Conservation (phyloP, 1,284 basidiomycete species). For the Fomitiporia mediterranea region DNA sequence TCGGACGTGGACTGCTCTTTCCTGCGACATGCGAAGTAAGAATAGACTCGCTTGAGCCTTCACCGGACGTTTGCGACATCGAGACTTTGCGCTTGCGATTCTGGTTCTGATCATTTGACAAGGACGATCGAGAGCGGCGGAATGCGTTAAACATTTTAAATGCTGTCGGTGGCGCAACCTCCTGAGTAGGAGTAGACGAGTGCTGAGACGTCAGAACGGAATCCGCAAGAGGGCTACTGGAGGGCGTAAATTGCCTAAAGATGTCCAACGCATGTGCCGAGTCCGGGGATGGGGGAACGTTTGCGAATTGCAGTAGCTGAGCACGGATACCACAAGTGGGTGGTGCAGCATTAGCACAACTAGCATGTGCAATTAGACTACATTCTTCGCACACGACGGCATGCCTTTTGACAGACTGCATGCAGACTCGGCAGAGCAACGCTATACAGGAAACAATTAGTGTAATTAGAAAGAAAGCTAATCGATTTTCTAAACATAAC, state of each 20-base stretch:
- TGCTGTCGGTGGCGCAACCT: constrained; percentile 43
- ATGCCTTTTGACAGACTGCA: constrained; percentile 75
- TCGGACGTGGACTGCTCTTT: constrained; percentile 18
- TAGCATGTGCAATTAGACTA: constrained; percentile 82
- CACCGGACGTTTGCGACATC: constrained; percentile 23
- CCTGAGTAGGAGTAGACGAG: constrained; percentile 24
- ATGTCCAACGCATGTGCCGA: constrained; percentile 48
- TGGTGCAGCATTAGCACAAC: constrained; percentile 71
- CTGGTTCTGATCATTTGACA: constrained; percentile 28
- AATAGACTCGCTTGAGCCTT: constrained; percentile 23
- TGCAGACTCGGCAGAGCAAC: constrained; percentile 83
- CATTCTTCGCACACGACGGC: constrained; percentile 88
- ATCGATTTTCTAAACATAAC: constrained; percentile 28
- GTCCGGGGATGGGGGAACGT: constrained; percentile 57
- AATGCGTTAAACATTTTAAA: constrained; percentile 63
- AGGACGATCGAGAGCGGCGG: constrained; percentile 52
- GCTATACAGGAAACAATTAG: constrained; percentile 43
- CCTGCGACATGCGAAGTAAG: constrained; percentile 6
- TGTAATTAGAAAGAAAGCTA: not conserved
- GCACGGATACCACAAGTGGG: constrained; percentile 80
- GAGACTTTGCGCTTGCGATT: not conserved
- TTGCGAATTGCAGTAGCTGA: constrained; percentile 65
- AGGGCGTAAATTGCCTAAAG: constrained; percentile 32
- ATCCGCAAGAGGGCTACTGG: constrained; percentile 49
- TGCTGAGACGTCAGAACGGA: constrained; percentile 47